phyloP scores from a whole-genome alignment of 306 rosid genomes.

The Rosa multiflora region DNA sequence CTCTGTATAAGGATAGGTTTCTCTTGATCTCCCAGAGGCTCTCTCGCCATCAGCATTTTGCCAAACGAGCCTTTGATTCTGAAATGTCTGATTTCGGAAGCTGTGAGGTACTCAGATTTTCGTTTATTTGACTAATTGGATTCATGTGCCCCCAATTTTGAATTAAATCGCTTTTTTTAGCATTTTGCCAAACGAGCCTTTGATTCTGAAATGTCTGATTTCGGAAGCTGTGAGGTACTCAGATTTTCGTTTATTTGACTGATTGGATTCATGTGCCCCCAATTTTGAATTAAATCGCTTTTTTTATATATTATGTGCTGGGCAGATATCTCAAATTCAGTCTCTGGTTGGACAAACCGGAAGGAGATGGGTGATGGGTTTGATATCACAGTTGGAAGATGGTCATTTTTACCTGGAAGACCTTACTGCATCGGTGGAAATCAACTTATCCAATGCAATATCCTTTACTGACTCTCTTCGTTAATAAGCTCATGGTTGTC shows the following conservation, averaged over 20 bases:
- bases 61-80: conserved; percentile 74
- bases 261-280: not conserved
- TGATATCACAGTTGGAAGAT: conserved; percentile 86
- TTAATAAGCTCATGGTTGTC: not conserved
- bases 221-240: conserved; percentile 84
- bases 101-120: conserved; percentile 64
- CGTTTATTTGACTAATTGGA: not conserved
- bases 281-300: not conserved
- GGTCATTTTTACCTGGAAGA: conserved; percentile 89
- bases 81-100: conserved; percentile 65
- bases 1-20: conserved; percentile 76
- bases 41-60: conserved; percentile 78
- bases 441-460: conserved; percentile 74
- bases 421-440: conserved; percentile 76
- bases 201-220: conserved; percentile 57
- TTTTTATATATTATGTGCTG: conserved; percentile 18
- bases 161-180: not conserved
- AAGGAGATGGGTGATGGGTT: conserved; percentile 85
- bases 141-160: not conserved
- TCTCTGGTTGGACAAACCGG: conserved; percentile 87
- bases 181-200: conserved; percentile 84
- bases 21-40: conserved; percentile 76
- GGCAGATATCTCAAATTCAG: conserved; percentile 92
- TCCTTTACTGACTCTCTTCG: conserved; percentile 43
- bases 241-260: not conserved